Base-by-base conservation (phyloP, 2,329 filamentous ascomycete genomes). In the Phialocephala subalpina region DNA sequence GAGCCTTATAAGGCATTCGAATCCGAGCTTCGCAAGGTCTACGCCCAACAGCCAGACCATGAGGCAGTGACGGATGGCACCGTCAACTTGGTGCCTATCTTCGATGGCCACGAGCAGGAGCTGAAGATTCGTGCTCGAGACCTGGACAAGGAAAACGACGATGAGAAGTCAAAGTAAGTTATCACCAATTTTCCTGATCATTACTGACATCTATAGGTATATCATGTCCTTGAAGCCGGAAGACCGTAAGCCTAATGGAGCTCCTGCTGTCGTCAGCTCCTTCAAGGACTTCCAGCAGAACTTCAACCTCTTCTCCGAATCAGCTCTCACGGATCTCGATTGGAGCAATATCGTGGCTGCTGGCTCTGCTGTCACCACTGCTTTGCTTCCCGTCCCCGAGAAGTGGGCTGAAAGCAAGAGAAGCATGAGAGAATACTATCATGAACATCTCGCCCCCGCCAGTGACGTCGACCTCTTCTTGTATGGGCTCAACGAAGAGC, bases 381-480 rank as follows among this genome's bases (percentile, higher is more conserved):
- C 90, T 58, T 82, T 97, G 38, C 79, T 97, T 16, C 91, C 92
- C 0, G 87, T 93, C 6, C 90, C 90, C 6, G 79, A 85, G 2
- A 78, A 87, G 67, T 87, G 88, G 77, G 84, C 82, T 58, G 79
- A 80, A 36, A 90, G 87, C 55, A 92, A 92, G 80, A 83, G 86
- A 61, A 82, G 82, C 67, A 79, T 90, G 70, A 82, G 90, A 75
- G 82, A 90, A 79, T 97, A 93, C 77, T 97, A 95, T 71, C 93
- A 97, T 73, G 88, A 94, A 73, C 87, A 89, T 67, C 86, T 95
- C 69, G 92, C 91, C 12, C 93, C 93, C 0, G 92, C 93, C 0
- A 95, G 92, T 3, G 93, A 97, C 77, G 91, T 97, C 11, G 93
- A 97, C 76, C 83, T 97, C 2, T 97, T 97, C 76, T 80, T 97